These are phyloP conservation scores for Talaromyces islandicus DNA, from an alignment of 2,329 filamentous ascomycete genomes.

Conservation along the genomic window DNA sequence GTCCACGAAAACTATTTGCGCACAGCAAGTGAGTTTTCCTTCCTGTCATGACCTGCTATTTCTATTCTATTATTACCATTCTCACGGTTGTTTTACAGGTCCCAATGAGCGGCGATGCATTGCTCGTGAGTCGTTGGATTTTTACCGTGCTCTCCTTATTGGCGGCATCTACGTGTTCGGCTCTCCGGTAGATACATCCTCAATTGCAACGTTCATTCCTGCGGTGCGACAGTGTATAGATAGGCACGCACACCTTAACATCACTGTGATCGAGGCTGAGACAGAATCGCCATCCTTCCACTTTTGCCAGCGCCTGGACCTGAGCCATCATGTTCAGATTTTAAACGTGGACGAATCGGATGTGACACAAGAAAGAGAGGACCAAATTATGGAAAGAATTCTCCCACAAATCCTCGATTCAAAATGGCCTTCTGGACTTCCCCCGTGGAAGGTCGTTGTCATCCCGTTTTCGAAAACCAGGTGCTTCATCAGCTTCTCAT, in stretches of 20 bases:
- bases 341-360: neutral
- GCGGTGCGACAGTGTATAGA: neutral
- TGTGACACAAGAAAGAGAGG: neutral
- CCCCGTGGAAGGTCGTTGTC: neutral
- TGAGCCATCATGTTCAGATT: neutral
- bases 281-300: conserved; percentile 1
- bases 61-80: neutral
- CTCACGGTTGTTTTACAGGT: neutral
- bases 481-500: conserved; percentile 1
- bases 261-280: neutral
- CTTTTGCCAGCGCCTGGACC: neutral
- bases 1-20: neutral
- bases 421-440: neutral
- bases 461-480: neutral
- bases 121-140: conserved; percentile 1
- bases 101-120: conserved; percentile 1
- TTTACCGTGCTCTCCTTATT: neutral
- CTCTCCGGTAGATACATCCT: neutral
- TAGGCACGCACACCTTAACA: neutral
- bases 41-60: neutral
- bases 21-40: neutral
- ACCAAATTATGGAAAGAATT: neutral
- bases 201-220: neutral
- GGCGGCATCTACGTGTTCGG: conserved; percentile 4
- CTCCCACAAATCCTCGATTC: conserved; percentile 1